These are phyloP conservation scores for Chlorella vulgaris DNA, from an alignment of 139 green algal species.

Conservation along the genomic window DNA sequence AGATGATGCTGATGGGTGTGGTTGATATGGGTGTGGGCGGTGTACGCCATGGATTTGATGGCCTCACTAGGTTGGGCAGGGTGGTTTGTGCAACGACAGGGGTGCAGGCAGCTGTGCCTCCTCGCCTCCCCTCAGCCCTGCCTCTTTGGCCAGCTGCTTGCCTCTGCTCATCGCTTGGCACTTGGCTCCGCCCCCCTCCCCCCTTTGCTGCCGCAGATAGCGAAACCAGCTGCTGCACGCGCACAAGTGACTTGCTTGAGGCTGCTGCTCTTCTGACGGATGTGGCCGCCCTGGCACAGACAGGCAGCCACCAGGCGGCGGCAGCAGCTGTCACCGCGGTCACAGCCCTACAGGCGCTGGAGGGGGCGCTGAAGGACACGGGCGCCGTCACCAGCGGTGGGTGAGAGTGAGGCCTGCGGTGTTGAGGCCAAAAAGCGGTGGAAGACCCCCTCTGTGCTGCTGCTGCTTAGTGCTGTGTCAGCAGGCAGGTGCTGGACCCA, in stretches of 20 bases:
- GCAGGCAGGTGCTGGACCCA: too few species aligned
- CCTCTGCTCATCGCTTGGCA: background rate
- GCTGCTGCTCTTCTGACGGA: background rate
- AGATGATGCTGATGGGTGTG: background rate
- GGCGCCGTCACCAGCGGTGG: background rate
- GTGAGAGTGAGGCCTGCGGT: too few species aligned
- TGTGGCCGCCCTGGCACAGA: background rate
- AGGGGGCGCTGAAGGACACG: background rate
- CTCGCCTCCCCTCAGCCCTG: too few species aligned
- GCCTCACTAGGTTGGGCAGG: too few species aligned
- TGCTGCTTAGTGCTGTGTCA: background rate
- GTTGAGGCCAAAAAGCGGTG: too few species aligned
- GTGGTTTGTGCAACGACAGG: too few species aligned
- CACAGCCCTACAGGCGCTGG: background rate
- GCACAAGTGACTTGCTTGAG: slow-evolving; percentile 14
- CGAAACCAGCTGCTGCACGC: background rate
- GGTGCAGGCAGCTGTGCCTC: too few species aligned
- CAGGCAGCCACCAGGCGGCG: background rate
- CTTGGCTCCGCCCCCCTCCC: background rate
- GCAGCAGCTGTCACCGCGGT: background rate
- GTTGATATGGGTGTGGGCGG: background rate
- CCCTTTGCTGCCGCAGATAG: background rate
- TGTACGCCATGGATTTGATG: too few species aligned
- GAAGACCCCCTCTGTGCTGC: background rate
- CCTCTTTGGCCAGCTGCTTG: background rate